Percentiles rank a stretch among this genome's conserved stretches.
Evolutionary conservation across 495 filamentous ascomycete species (phyloP).

Genomic region (Parathielavia appendiculata): DNA sequence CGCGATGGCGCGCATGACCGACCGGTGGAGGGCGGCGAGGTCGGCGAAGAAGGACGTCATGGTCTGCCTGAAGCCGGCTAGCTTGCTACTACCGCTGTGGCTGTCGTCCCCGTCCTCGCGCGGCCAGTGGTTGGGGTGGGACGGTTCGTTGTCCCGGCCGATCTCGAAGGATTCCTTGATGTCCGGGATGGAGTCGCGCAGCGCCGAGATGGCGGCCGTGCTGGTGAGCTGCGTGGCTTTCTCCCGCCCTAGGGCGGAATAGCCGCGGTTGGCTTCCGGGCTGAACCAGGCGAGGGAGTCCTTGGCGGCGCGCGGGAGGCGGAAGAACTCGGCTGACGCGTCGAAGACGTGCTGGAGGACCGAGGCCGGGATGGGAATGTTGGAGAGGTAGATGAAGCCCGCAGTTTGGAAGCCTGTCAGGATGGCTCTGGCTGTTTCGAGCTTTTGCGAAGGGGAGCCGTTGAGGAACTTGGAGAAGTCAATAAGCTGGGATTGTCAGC

Average conservation of each 20-base stretch:
- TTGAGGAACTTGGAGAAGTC: conserved; percentile 74
- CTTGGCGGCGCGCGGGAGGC: conserved; percentile 63
- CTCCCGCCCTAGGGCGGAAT: conserved; percentile 69
- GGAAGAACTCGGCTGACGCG: conserved; percentile 73
- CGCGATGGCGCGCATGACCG: conserved; percentile 86
- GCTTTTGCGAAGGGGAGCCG: conserved; percentile 56
- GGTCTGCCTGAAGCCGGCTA: conserved; percentile 58
- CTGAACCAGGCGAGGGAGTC: conserved; percentile 64
- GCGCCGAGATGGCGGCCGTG: conserved; percentile 51
- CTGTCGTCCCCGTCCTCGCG: conserved; percentile 40
- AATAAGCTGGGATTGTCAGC: conserved; percentile 57
- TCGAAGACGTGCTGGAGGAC: conserved; percentile 59
- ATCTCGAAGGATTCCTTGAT: conserved; percentile 84
- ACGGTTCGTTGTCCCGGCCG: conserved; percentile 64
- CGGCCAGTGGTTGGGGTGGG: conserved; percentile 78
- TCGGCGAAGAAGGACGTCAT: conserved; percentile 69
- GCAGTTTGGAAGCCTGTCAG: conserved; percentile 75
- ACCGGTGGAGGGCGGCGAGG: conserved; percentile 69
- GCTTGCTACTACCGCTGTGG: conserved; percentile 32
- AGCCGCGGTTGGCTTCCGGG: conserved; percentile 72
- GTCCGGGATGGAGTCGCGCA: conserved; percentile 61
- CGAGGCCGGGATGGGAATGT: conserved; percentile 62
- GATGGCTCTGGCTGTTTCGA: conserved; percentile 62
- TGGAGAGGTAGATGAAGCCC: conserved; percentile 86
- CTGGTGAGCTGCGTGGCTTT: conserved; percentile 62